Base-by-base conservation (phyloP, 257 asterid genomes). In the Marsdenia floribunda region DNA sequence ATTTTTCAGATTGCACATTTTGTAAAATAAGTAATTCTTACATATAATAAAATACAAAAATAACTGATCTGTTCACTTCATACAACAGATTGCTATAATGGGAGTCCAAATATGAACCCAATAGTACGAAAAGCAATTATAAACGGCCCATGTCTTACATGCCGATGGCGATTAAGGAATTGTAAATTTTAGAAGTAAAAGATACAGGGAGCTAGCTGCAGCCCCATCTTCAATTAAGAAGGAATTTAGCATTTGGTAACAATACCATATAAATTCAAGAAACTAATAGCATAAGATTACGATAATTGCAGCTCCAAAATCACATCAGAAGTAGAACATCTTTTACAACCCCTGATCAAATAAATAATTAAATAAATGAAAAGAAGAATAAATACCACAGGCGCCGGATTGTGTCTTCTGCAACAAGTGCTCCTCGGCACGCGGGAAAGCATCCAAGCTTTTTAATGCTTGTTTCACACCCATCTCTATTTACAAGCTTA, bases 401-500 rank as follows among this genome's bases (percentile, higher is more conserved):
- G 99, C 99, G 72, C 99, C 99, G 21, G 97, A 89, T 85, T 90
- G 90, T 33, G 99, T 94, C 83, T 92, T 89, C 86, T 80, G 94
- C 84, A 94, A 80, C 86, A 94, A 84, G 79, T 94, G 99, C 61
- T 92, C 99, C 71, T 94, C 99, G 6, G 99, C 90, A 29, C 97
- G 96, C 3, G 99, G 99, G 80, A 94, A 94, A 24, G 99, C 99
- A 80, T 94, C 97, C 81, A 94, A 80, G 80, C 86, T 90, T 81
- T 72, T 89, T 54, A 94, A 78, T 4, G 86, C 86, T 86, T 90
- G 97, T 85, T 83, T 94, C 75, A 92, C 83, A 68, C 97, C 97
- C 99, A 90, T 94, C 81, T 61, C 77, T 69, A 69, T 38, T 63
- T 44, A 40, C 47, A 37, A 66, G 75, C 72, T 73, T 52, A 53